Evolutionary conservation across 1,139 yeast genomes (phyloP).

Genomic region (Saccharomycopsis hybrid): DNA sequence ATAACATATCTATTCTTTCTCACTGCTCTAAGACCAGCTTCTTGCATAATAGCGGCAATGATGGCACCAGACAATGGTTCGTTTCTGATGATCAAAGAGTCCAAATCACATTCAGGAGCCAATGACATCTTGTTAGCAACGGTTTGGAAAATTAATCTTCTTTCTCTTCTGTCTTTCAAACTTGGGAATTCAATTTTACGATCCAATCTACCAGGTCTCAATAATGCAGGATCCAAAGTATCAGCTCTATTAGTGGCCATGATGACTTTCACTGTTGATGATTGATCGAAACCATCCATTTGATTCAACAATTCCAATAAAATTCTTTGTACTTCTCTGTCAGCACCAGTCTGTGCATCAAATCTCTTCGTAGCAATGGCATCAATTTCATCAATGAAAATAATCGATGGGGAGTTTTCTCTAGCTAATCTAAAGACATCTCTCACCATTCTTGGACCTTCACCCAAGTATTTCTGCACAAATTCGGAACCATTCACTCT

Average conservation of each 20-base stretch:
- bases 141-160: constrained; percentile 92
- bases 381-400: constrained; percentile 96
- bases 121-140: constrained; percentile 96
- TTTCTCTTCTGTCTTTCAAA: constrained; percentile 92
- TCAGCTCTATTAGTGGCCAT: constrained; percentile 99
- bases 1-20: constrained; percentile 97
- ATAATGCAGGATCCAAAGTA: constrained; percentile 92
- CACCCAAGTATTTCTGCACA: constrained; percentile 97
- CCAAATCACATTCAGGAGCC: constrained; percentile 96
- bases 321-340: constrained; percentile 98
- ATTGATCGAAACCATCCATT: constrained; percentile 99
- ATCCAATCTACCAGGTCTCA: constrained; percentile 98
- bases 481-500: constrained; percentile 98
- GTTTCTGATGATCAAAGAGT: constrained; percentile 88
- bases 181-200: constrained; percentile 97
- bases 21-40: constrained; percentile 97
- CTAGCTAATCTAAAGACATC: constrained; percentile 96
- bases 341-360: constrained; percentile 99
- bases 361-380: constrained; percentile 99
- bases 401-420: constrained; percentile 94
- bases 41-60: constrained; percentile 99
- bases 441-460: constrained; percentile 99
- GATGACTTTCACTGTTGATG: constrained; percentile 90
- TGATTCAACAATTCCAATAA: constrained; percentile 92
- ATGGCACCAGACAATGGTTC: constrained; percentile 97